Base-by-base conservation (phyloP, 805 yeast species). In the Cyberlindnera suaveolens region DNA sequence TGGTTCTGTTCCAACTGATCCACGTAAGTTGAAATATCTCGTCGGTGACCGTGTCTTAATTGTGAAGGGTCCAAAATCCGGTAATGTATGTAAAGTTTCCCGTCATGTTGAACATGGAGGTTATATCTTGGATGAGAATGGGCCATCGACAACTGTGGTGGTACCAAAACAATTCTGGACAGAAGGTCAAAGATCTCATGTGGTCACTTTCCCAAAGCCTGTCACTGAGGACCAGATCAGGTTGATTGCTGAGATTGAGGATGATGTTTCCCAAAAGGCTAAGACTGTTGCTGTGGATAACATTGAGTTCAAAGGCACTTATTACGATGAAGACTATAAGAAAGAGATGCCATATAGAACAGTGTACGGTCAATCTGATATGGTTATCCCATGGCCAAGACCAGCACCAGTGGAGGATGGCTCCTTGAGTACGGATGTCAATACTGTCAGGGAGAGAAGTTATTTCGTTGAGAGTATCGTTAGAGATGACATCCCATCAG, bases 371-470 rank as follows among this genome's bases (percentile, higher is more conserved):
- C 81, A 83, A 53, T 77, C 75, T 34, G 74, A 78, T 41, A 67
- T 87, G 41, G 76, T 80, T 19, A 80, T 90, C 40, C 97, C 97
- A 42, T 91, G 96, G 95, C 96, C 96, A 32, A 74, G 77, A 53
- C 90, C 93, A 2, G 78, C 71, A 30, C 61, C 61, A 18, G 50
- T 63, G 0, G 76, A 75, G 49, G 88, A 81, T 50, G 81, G 80
- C 40, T 65, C 59, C 27, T 68, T 77, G 49, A 76, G 81, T 4
- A 85, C 95, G 1, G 60, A 64, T 6, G 72, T 75, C 26, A 76
- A 69, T 9, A 63, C 67, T 2, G 88, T 77, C 3, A 75, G 80
- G 48, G 85, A 79, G 53, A 82, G 88, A 61, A 80, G 96, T 4
- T 85, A 71, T 62, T 83, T 78, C 63, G 82, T 85, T 17, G 81